phyloP scores from a whole-genome alignment of 225 moss, liverwort and hornwort genomes.

The Pseudoscleropodium purum region DNA sequence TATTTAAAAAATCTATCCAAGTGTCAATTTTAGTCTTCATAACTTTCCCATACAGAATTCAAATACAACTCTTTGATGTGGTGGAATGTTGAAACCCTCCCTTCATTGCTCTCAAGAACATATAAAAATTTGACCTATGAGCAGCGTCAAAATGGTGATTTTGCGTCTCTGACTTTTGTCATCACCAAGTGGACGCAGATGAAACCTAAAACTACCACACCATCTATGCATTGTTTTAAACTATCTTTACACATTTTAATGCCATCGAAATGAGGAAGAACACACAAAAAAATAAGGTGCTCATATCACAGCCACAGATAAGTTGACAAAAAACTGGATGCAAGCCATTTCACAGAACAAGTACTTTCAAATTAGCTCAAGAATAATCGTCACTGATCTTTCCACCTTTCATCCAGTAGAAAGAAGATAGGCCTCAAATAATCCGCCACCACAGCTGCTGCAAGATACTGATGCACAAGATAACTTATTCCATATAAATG shows the following conservation, averaged over 20 bases:
- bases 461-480: neutral
- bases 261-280: neutral
- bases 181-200: neutral
- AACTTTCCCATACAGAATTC: neutral
- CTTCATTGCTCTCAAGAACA: neutral
- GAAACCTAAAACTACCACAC: neutral
- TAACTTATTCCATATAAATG: slow-evolving; percentile 7
- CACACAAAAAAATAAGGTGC: neutral
- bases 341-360: neutral
- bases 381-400: neutral
- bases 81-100: neutral
- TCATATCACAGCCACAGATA: neutral
- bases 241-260: neutral
- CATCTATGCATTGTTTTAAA: neutral
- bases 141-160: neutral
- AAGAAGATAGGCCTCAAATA: neutral
- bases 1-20: neutral
- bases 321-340: neutral
- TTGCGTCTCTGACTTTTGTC: neutral
- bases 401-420: neutral
- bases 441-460: neutral
- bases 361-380: neutral
- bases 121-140: neutral
- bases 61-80: neutral
- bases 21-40: neutral